Evolutionary conservation across 805 yeast species (phyloP).

Genomic region (Saturnispora diversa): DNA sequence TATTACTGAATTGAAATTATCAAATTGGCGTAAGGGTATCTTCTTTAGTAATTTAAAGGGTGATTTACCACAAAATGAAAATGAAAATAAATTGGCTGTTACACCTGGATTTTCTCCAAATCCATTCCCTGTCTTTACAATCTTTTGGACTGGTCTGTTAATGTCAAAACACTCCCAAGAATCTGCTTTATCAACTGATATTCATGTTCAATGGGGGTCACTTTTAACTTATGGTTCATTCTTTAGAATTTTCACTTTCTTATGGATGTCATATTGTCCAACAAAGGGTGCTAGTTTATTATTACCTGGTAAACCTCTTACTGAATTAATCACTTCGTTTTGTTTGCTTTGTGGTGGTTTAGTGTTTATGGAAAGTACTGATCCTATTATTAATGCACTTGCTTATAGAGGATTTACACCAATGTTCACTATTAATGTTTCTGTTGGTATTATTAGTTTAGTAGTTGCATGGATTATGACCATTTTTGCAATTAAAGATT

Average conservation of each 20-base stretch:
- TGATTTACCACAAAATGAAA: conserved; percentile 9
- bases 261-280: conserved; percentile 42
- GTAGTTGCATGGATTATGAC: conserved; percentile 85
- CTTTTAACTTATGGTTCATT: conserved; percentile 75
- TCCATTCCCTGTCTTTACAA: conserved; percentile 88
- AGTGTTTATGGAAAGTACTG: conserved; percentile 87
- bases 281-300: conserved; percentile 23
- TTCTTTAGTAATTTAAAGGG: conserved; percentile 20
- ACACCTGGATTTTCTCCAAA: conserved; percentile 82
- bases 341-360: conserved; percentile 81
- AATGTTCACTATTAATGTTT: conserved; percentile 86
- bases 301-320: conserved; percentile 66
- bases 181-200: conserved; percentile 61
- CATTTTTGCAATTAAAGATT: conserved; percentile 54
- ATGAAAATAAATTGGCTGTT: conserved; percentile 16
- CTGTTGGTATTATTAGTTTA: conserved; percentile 69
- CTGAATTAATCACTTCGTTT: conserved; percentile 76
- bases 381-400: conserved; percentile 73
- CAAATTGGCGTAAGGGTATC: conserved; percentile 44
- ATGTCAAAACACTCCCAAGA: conserved; percentile 95
- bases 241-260: conserved; percentile 60
- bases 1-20: conserved; percentile 60
- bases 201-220: conserved; percentile 92
- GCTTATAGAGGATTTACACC: conserved; percentile 75
- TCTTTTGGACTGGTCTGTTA: conserved; percentile 92